A percentile compares a stretch with the other conserved stretches of the same genome.
phyloP scores from a whole-genome alignment of 2,329 filamentous ascomycete species.

The Colletotrichum musae region DNA sequence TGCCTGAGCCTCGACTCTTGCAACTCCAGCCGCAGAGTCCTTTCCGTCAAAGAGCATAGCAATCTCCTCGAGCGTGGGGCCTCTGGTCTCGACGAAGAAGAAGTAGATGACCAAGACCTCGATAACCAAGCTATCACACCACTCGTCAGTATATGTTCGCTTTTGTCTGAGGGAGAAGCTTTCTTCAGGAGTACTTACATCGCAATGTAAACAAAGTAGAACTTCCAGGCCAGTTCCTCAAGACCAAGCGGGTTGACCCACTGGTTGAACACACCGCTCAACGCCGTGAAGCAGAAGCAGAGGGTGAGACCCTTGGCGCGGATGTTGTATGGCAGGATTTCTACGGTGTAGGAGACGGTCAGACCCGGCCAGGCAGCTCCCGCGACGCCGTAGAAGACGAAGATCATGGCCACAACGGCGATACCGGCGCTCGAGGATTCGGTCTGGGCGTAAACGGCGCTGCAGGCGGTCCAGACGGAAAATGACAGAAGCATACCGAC shows the following conservation, averaged over 20 bases:
- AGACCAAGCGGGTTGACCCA: slow-evolving; percentile 60
- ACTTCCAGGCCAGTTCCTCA: slow-evolving; percentile 57
- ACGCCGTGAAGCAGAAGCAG: slow-evolving; percentile 41
- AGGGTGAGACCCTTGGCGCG: slow-evolving; percentile 42
- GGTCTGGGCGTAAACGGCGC: slow-evolving; percentile 32
- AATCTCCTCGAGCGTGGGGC: slow-evolving; percentile 67
- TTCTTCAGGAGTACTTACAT: slow-evolving; percentile 35
- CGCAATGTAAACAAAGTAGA: slow-evolving; percentile 59
- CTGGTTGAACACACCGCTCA: slow-evolving; percentile 54
- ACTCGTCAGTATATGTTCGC: background rate
- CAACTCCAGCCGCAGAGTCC: slow-evolving; percentile 32
- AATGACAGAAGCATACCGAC: slow-evolving; percentile 48
- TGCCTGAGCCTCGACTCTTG: slow-evolving; percentile 23
- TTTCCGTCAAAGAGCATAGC: slow-evolving; percentile 35
- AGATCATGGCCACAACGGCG: slow-evolving; percentile 40
- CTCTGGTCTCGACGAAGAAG: slow-evolving; percentile 62
- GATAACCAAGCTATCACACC: slow-evolving; percentile 45
- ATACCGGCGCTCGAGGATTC: slow-evolving; percentile 27
- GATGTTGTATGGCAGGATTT: slow-evolving; percentile 33
- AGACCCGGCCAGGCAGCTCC: slow-evolving; percentile 58
- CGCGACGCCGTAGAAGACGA: slow-evolving; percentile 39
- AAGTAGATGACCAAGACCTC: slow-evolving; percentile 57
- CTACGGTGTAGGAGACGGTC: slow-evolving; percentile 57
- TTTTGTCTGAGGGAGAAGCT: background rate
- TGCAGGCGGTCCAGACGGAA: slow-evolving; percentile 45